Conservation (phyloP, 192 early-diverging fungal genomes). For the Chytriomyces hyalinus region DNA sequence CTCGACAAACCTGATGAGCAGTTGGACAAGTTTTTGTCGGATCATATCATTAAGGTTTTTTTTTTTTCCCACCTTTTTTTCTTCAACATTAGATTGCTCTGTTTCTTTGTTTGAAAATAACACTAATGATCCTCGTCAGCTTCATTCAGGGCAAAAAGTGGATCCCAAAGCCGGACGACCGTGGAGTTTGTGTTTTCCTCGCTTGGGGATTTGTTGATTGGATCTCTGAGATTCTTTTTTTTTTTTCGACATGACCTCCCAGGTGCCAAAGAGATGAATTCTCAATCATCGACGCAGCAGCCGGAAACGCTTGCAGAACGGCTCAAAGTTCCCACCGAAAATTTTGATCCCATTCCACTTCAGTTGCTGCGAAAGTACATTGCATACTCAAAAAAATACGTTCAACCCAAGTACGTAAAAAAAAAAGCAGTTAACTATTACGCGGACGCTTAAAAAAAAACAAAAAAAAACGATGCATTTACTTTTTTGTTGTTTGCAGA, state of each 20-base stretch:
- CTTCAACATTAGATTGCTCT: slow-evolving; percentile 24
- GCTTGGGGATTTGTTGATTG: slow-evolving; percentile 1
- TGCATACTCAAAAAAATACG: slow-evolving; percentile 80
- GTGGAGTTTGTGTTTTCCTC: not conserved
- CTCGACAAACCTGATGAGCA: slow-evolving; percentile 79
- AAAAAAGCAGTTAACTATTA: not conserved
- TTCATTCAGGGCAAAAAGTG: slow-evolving; percentile 44
- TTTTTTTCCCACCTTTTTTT: not conserved
- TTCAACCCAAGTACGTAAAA: slow-evolving; percentile 62
- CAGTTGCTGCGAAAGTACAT: slow-evolving; percentile 80
- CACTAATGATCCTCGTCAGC: slow-evolving; percentile 8
- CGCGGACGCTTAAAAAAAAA: too few relatives aligned
- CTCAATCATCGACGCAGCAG: slow-evolving; percentile 4
- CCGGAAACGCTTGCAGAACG: slow-evolving; percentile 41
- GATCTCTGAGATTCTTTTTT: not conserved
- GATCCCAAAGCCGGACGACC: slow-evolving; percentile 17
- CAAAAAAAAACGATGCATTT: too few relatives aligned
- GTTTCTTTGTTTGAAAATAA: not conserved
- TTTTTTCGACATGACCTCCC: too few relatives aligned
- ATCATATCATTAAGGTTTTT: slow-evolving; percentile 76
- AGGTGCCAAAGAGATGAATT: not conserved
- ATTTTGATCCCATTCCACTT: slow-evolving; percentile 68
- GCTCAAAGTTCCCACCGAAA: slow-evolving; percentile 55
- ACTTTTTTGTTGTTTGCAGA: slow-evolving; percentile 5
- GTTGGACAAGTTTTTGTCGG: slow-evolving; percentile 80